phyloP scores from a whole-genome alignment of 331 rosid genomes.

The Ulmus americana region DNA sequence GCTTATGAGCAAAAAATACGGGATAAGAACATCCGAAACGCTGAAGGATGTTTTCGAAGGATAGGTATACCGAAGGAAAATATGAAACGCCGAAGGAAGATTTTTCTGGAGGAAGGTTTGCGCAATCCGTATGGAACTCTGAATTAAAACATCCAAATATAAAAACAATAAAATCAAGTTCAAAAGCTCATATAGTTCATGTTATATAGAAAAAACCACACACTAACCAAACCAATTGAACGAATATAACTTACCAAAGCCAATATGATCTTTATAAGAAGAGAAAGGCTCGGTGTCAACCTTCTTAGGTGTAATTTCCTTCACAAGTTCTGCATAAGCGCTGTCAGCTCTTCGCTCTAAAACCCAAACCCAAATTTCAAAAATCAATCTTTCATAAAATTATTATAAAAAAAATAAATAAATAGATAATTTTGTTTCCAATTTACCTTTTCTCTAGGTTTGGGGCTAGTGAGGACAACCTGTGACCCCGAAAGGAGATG shows the following conservation, averaged over 20 bases:
- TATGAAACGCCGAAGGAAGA: too few relatives aligned
- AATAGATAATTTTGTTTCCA: background rate
- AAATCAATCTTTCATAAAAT: background rate
- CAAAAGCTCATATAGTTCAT: background rate
- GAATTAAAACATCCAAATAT: background rate
- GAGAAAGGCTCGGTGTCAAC: slow-evolving; percentile 65
- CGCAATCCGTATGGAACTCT: too few relatives aligned
- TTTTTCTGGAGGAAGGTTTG: too few relatives aligned
- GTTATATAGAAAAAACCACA: background rate
- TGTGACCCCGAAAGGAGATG: slow-evolving; percentile 47
- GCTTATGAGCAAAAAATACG: too few relatives aligned
- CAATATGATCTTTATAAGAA: slow-evolving; percentile 84
- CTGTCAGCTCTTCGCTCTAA: slow-evolving; percentile 82
- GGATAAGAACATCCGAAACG: too few relatives aligned
- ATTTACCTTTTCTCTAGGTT: slow-evolving; percentile 70
- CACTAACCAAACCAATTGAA: background rate
- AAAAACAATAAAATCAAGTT: background rate
- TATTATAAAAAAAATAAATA: background rate
- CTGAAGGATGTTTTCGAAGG: too few relatives aligned
- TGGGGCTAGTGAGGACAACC: slow-evolving; percentile 59
- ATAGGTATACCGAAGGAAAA: too few relatives aligned
- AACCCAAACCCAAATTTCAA: slow-evolving; percentile 1
- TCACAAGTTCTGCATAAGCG: slow-evolving; percentile 79
- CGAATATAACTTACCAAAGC: slow-evolving; percentile 47
- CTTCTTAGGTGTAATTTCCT: slow-evolving; percentile 57